These are phyloP conservation scores for Mortierella claussenii DNA, from an alignment of 192 early-diverging fungal species.

Conservation along the genomic window DNA sequence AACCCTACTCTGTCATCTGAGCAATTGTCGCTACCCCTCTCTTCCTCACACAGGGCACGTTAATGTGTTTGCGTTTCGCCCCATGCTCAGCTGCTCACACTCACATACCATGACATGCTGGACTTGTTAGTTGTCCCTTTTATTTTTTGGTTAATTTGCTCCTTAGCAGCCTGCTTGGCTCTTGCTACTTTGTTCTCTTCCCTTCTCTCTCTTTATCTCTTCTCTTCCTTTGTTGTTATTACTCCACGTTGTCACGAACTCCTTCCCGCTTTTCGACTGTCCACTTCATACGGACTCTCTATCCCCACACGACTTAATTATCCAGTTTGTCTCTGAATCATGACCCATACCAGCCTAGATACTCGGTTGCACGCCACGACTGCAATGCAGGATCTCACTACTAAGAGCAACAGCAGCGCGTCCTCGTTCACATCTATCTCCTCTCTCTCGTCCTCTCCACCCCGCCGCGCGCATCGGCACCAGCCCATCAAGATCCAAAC, in stretches of 20 bases:
- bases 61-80: constrained; percentile 4
- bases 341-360: background rate
- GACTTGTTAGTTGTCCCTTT: background rate
- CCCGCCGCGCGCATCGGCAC: background rate
- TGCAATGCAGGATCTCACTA: background rate
- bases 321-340: background rate
- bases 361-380: background rate
- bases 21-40: background rate
- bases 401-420: background rate
- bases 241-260: too few species aligned
- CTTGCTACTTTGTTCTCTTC: background rate
- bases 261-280: too few species aligned
- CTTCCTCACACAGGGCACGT: background rate
- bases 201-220: background rate
- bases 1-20: constrained; percentile 13
- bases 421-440: background rate
- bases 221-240: background rate
- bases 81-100: constrained; percentile 39
- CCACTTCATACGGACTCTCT: too few species aligned
- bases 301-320: too few species aligned
- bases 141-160: background rate
- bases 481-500: constrained; percentile 32
- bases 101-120: constrained; percentile 12
- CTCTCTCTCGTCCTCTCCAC: background rate
- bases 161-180: background rate